These are phyloP conservation scores for Fusarium sp. DNA, from an alignment of 2,329 filamentous ascomycete genomes.

Conservation along the genomic window DNA sequence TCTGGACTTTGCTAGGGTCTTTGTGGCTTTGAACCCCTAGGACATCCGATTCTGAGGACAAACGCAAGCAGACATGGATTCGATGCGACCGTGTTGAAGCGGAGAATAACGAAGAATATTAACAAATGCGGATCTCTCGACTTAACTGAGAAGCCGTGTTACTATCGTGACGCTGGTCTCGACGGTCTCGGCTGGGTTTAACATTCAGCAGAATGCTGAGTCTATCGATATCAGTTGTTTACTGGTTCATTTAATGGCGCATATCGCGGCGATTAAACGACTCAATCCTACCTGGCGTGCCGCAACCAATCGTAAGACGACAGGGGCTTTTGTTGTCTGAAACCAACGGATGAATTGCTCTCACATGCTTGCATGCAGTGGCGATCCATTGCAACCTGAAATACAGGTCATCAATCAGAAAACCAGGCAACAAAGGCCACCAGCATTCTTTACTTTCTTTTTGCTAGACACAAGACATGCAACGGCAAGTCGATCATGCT, in stretches of 20 bases:
- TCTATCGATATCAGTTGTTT: constrained; percentile 1
- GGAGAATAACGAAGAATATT: background rate
- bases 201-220: background rate
- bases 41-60: constrained; percentile 9
- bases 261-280: constrained; percentile 26
- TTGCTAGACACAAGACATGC: background rate
- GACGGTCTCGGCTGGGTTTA: constrained; percentile 7
- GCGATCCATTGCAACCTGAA: constrained; percentile 12
- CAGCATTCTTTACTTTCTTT: constrained; percentile 18
- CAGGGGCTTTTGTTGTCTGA: constrained; percentile 11
- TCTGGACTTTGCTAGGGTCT: constrained; percentile 25
- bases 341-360: constrained; percentile 16
- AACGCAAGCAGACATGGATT: constrained; percentile 19
- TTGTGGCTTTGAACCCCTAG: constrained; percentile 22
- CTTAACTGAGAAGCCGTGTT: background rate
- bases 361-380: constrained; percentile 29
- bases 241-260: constrained; percentile 26
- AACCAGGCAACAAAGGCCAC: background rate
- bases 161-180: background rate
- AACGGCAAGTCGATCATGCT: background rate
- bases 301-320: constrained; percentile 19
- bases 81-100: background rate
- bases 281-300: constrained; percentile 13
- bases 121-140: background rate
- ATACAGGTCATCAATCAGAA: background rate